Percentiles rank a stretch among this genome's conserved stretches.
These are phyloP conservation scores for Cadophora malorum DNA, from an alignment of 2,329 filamentous ascomycete genomes.

Conservation along the genomic window DNA sequence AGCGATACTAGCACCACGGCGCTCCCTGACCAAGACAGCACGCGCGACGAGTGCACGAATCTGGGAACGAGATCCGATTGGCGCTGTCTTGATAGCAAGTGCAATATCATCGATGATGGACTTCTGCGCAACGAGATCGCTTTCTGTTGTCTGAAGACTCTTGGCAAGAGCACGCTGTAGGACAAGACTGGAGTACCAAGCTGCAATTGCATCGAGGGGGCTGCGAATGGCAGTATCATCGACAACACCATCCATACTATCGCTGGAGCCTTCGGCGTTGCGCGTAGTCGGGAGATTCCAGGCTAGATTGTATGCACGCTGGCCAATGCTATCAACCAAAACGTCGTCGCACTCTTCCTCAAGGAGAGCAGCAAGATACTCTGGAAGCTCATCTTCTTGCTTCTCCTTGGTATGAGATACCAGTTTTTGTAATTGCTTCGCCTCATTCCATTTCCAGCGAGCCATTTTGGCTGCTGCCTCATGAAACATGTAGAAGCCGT, in stretches of 20 bases:
- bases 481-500: conserved; percentile 69
- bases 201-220: conserved; percentile 86
- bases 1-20: conserved; percentile 62
- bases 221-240: conserved; percentile 86
- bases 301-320: conserved; percentile 87
- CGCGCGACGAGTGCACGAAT: conserved; percentile 64
- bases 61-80: conserved; percentile 76
- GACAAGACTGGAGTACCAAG: conserved; percentile 83
- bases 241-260: conserved; percentile 81
- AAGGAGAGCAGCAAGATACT: conserved; percentile 77
- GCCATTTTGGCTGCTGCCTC: conserved; percentile 76
- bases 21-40: conserved; percentile 61
- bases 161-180: conserved; percentile 73
- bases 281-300: conserved; percentile 82
- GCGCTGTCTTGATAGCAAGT: conserved; percentile 75
- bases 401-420: conserved; percentile 53
- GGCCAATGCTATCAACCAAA: conserved; percentile 76
- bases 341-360: conserved; percentile 84
- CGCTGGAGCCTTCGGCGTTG: conserved; percentile 66
- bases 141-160: conserved; percentile 63
- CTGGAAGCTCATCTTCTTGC: conserved; percentile 68
- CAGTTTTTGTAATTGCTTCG: conserved; percentile 67
- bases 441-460: conserved; percentile 80
- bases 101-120: conserved; percentile 60
- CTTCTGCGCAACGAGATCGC: conserved; percentile 50